Percentiles rank a stretch among this genome's conserved stretches.
Conservation (phyloP, 2,329 filamentous ascomycete genomes). For the Ophidiomyces ophidiicola region DNA sequence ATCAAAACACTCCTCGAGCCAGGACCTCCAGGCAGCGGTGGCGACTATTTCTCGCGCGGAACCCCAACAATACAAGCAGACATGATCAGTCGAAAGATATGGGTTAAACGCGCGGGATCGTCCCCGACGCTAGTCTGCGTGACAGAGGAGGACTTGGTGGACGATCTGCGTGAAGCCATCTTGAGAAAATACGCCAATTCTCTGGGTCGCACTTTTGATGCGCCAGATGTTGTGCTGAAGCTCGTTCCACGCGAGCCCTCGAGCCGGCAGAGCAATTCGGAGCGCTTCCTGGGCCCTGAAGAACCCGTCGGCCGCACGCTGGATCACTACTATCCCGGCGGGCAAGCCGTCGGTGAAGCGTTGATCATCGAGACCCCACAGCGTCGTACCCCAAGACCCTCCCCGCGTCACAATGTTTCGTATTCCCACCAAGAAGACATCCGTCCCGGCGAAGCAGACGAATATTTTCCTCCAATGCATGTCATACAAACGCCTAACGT, state of each 20-base stretch:
- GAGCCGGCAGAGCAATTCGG: conserved; percentile 37
- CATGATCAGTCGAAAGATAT: conserved; percentile 58
- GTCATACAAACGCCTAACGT: conserved; percentile 35
- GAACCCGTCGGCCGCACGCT: conserved; percentile 68
- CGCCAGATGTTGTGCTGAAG: conserved; percentile 74
- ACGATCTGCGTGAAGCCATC: conserved; percentile 87
- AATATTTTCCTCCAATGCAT: conserved; percentile 71
- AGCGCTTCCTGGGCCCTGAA: conserved; percentile 69
- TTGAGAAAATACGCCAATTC: conserved; percentile 90
- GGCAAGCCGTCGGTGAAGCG: conserved; percentile 79
- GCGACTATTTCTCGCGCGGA: conserved; percentile 17
- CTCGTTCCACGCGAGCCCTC: conserved; percentile 56
- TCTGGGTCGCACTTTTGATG: conserved; percentile 74
- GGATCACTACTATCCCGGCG: conserved; percentile 72
- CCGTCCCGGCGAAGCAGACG: conserved; percentile 56
- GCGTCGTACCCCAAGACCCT: conserved; percentile 65
- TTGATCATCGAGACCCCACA: conserved; percentile 77
- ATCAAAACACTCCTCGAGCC: conserved; percentile 27
- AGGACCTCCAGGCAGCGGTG: conserved; percentile 17
- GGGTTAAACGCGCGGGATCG: conserved; percentile 77
- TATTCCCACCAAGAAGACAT: conserved; percentile 48
- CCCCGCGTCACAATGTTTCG: conserved; percentile 47
- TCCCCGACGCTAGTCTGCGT: conserved; percentile 81
- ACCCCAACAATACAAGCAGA: conserved; percentile 18
- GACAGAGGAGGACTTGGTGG: conserved; percentile 77